Evolutionary conservation across 441 rosid species (phyloP), one percentile per base, ranked within the genome.

Genomic region (Erodium texanum): DNA sequence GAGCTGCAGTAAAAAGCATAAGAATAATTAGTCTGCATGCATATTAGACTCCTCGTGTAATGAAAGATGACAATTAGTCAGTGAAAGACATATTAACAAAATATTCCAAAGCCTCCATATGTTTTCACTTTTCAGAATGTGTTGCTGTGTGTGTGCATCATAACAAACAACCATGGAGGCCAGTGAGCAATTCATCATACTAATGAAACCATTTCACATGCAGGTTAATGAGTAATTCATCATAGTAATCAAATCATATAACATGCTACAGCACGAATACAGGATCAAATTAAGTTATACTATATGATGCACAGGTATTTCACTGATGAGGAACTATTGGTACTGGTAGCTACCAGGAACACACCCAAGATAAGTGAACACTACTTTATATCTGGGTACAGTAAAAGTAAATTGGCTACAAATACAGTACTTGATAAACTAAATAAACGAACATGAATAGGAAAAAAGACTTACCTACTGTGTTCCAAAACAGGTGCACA

Each of bases 1-100:
- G 76, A 95, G 99, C 99, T 94, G 85, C 81, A 82, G 14, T 73
- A 70, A 73, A 70, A 75, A 73, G 66, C 70, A 74, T 15, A 36
- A 59, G 36, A 38, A 76, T 54, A 66, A 45, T 48, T 10, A 71
- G 69, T 61, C 54, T 10, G 16, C 22, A 68, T 59, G 38, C 38
- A 27, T 62, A 62, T 27, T 24, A 62, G 65, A 62, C 38, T 62
- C 20, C 36, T 24, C 65, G 1, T 27, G 65, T 62, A 24, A 62
- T 62, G 19, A 14, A 27, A 62, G 38, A 14, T 34, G 41, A 62
- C 32, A 24, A 23, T 62, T 12, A 12, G n/a, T 12, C 16, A 62
- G 64, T 62, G 34, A 62, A 24, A 24, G 64, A 23, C 8, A 58
- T 7, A 62, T 62, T 5, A 62, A 62, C 34, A 62, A 62, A 62